Conservation (phyloP, 495 filamentous ascomycete species). For the Acidomyces sp. region DNA sequence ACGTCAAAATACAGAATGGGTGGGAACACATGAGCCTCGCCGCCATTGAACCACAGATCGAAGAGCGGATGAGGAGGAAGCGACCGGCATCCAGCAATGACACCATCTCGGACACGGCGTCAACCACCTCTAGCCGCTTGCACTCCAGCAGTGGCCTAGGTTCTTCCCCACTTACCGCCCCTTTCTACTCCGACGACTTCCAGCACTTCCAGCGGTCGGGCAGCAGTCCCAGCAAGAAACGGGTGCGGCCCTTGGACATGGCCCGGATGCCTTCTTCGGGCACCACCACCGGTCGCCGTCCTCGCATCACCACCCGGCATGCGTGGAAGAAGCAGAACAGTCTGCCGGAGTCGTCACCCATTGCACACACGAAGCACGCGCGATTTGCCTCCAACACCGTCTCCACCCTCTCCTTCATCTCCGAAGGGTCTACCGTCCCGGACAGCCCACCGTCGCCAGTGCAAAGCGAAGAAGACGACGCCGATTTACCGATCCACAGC, state of each 20-base stretch:
- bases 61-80: constrained; percentile 57
- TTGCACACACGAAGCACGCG: constrained; percentile 48
- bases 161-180: constrained; percentile 52
- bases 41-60: constrained; percentile 58
- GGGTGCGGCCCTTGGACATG: constrained; percentile 1
- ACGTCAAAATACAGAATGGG: constrained; percentile 90
- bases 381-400: constrained; percentile 49
- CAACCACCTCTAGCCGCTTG: constrained; percentile 49
- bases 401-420: constrained; percentile 59
- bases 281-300: constrained; percentile 1
- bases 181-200: constrained; percentile 57
- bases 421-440: constrained; percentile 53
- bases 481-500: constrained; percentile 62
- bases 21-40: constrained; percentile 66
- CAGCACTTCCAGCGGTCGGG: constrained; percentile 41
- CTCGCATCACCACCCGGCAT: constrained; percentile 32
- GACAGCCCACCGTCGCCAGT: constrained; percentile 44
- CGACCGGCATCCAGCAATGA: constrained; percentile 46
- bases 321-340: constrained; percentile 61
- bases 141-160: constrained; percentile 40
- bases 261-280: constrained; percentile 26
- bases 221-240: constrained; percentile 31
- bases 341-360: constrained; percentile 71
- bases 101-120: constrained; percentile 66
- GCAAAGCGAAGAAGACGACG: constrained; percentile 71